Evolutionary conservation across 192 early-diverging fungal genomes (phyloP).

Genomic region (Coemansia guatemalensis): DNA sequence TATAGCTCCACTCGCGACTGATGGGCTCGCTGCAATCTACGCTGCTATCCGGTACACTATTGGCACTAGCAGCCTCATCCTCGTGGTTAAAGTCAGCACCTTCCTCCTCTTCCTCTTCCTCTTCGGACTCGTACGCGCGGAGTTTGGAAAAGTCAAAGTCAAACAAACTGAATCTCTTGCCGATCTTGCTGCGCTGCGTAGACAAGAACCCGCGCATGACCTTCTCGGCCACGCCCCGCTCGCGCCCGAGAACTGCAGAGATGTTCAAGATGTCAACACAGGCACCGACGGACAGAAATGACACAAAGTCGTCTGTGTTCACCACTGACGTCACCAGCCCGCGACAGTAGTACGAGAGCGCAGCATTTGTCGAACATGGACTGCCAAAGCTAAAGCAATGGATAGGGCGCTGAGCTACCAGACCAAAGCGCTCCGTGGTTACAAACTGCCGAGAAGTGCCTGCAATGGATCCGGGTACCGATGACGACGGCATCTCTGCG

Average conservation of each 20-base stretch:
- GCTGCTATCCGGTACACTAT: background rate
- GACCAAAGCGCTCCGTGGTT: conserved; percentile 60
- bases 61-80: background rate
- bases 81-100: background rate
- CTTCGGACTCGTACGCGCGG: conserved; percentile 22
- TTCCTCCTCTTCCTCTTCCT: conserved; percentile 6
- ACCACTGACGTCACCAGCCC: conserved; percentile 79
- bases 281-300: conserved; percentile 71
- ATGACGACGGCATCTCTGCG: background rate
- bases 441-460: conserved; percentile 59
- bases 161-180: conserved; percentile 31
- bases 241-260: conserved; percentile 60
- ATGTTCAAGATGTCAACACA: conserved; percentile 76
- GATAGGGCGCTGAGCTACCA: conserved; percentile 71
- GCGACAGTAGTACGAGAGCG: conserved; percentile 67
- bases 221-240: conserved; percentile 64
- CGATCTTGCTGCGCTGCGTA: conserved; percentile 33
- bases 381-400: conserved; percentile 84
- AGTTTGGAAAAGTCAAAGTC: conserved; percentile 52
- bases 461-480: conserved; percentile 29
- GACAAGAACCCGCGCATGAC: conserved; percentile 62
- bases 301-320: conserved; percentile 79
- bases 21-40: conserved; percentile 1
- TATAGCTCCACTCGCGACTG: conserved; percentile 12
- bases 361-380: conserved; percentile 72